These are phyloP conservation scores for Petunia secreta DNA, from an alignment of 257 asterid genomes.

Conservation along the genomic window DNA sequence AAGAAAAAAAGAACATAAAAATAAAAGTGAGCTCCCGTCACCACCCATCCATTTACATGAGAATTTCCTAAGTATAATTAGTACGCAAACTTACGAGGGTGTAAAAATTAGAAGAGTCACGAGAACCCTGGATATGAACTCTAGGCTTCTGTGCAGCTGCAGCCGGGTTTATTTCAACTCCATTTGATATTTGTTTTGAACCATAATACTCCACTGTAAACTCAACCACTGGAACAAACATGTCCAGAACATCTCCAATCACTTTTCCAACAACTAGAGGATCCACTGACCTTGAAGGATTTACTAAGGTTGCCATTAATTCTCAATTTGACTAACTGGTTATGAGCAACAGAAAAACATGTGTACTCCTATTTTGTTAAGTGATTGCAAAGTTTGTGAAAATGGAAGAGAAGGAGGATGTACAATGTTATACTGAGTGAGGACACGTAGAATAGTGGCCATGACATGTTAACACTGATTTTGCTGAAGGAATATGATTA, in stretches of 20 bases:
- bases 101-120: constrained; percentile 38
- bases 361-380: neutral
- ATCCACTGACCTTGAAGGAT: constrained; percentile 41
- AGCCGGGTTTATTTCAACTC: constrained; percentile 43
- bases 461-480: neutral
- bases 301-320: neutral
- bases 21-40: no score
- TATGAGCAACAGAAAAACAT: no score
- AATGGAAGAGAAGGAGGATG: neutral
- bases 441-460: constrained; percentile 30
- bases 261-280: constrained; percentile 55
- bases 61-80: no score
- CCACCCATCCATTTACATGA: no score
- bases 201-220: constrained; percentile 44
- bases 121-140: constrained; percentile 39
- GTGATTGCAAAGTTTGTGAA: neutral
- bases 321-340: neutral
- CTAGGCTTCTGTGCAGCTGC: constrained; percentile 43
- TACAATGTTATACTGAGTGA: neutral
- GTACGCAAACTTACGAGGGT: constrained; percentile 46
- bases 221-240: constrained; percentile 54
- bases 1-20: no score
- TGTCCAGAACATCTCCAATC: constrained; percentile 59
- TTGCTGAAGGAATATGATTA: neutral
- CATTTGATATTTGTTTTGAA: constrained; percentile 35